Evolutionary conservation across 805 yeast species (phyloP), one percentile per base, ranked within the genome.

Genomic region (Kodamaea kaohsiungensis): DNA sequence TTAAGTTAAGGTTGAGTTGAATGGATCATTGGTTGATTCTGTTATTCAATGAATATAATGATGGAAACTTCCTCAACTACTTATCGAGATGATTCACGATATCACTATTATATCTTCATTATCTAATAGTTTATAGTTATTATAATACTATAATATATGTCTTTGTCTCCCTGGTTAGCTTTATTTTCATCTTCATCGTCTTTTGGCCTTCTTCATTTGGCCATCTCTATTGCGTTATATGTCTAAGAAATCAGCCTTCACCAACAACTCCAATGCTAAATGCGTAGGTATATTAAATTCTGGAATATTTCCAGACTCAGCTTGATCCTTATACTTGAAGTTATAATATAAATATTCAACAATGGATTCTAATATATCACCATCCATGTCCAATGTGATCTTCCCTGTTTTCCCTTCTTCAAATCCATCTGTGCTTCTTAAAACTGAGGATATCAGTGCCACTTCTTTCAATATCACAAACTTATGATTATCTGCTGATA

Each of bases 251-350:
- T 95, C 99, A 1, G 98, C 97, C 22, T 96, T 97, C 38, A 95
- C 93, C 46, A 95, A 71, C 60, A 93, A 73, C 66, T 95, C 98
- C 57, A 93, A 74, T 0, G 98, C 97, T 83, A 93, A 81, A 60
- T 91, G 98, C 0, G 98, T 92, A 1, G 98, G 97, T 2, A 95
- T 84, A 38, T 88, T 88, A 69, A 95, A 95, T 53, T 89, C 95
- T 0, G 97, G 96, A 6, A 88, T 82, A 49, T 82, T 86, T 3
- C 81, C 83, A 6, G 65, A 59, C 35, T 75, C 80, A 0, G 77
- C 80, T 49, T 67, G 71, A 49, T 82, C 84, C 57, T 78, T 82
- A 65, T 89, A 89, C 61, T 88, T 86, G 55, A 79, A 67, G 61
- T 88, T 84, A 65, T 89, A 92, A 65, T 88, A 85, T 35, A 93